Conservation (phyloP, 2,329 filamentous ascomycete genomes). For the Ambrosiella cleistominuta region DNA sequence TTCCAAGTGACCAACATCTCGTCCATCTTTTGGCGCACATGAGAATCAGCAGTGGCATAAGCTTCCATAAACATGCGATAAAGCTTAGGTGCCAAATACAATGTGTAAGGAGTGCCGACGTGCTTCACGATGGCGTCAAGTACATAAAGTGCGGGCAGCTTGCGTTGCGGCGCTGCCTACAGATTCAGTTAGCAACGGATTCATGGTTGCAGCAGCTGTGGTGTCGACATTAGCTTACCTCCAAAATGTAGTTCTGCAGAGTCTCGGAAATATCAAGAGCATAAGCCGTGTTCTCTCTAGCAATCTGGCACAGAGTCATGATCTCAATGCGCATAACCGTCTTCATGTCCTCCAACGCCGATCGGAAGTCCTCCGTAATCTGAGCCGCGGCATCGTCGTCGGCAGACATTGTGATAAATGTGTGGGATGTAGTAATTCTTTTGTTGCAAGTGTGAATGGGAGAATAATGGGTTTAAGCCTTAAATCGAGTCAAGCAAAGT, state of each 20-base stretch:
- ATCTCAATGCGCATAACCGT: conserved; percentile 90
- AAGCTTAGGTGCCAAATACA: conserved; percentile 82
- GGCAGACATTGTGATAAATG: conserved; percentile 7
- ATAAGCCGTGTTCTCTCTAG: conserved; percentile 91
- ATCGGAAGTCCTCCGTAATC: conserved; percentile 87
- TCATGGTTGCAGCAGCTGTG: not conserved
- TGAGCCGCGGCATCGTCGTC: conserved; percentile 26
- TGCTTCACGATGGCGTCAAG: conserved; percentile 98
- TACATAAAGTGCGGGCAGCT: conserved; percentile 89
- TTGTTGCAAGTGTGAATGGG: not conserved
- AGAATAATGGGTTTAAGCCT: not conserved
- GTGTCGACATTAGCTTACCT: conserved; percentile 38
- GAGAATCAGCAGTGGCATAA: conserved; percentile 72
- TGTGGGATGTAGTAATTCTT: not conserved
- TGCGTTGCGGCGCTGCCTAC: conserved; percentile 74
- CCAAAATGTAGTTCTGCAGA: conserved; percentile 81
- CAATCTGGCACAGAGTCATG: conserved; percentile 91
- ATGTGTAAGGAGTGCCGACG: conserved; percentile 89
- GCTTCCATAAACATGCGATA: conserved; percentile 95
- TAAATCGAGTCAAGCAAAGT: not conserved
- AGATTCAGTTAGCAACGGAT: conserved; percentile 4
- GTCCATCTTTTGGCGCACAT: conserved; percentile 78
- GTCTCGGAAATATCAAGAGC: conserved; percentile 83
- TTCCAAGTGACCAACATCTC: conserved; percentile 98
- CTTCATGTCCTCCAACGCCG: conserved; percentile 79